These are phyloP conservation scores for Coemansia sp. DNA, from an alignment of 192 early-diverging fungal species.

Conservation along the genomic window DNA sequence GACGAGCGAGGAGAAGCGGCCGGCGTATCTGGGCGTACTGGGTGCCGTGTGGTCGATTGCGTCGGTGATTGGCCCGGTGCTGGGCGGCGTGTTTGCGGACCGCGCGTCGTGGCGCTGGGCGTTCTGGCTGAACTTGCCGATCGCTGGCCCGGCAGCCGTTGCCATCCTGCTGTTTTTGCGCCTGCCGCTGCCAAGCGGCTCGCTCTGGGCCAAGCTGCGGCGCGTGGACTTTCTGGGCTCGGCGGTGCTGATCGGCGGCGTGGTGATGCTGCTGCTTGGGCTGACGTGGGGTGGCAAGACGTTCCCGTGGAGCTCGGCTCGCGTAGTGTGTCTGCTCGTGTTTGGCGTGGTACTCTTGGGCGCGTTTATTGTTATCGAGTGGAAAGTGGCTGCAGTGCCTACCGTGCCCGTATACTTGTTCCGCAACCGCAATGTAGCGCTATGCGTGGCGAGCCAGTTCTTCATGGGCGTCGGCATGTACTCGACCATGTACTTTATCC, in stretches of 20 bases:
- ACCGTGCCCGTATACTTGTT: constrained; percentile 57
- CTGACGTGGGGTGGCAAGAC: constrained; percentile 75
- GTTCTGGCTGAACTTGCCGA: constrained; percentile 65
- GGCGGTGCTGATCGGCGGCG: constrained; percentile 54
- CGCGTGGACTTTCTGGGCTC: constrained; percentile 70
- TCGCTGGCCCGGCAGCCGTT: constrained; percentile 46
- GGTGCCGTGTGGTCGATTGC: constrained; percentile 58
- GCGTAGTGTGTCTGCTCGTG: constrained; percentile 72
- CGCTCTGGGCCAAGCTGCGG: constrained; percentile 50
- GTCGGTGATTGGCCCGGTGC: constrained; percentile 58
- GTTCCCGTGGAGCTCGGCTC: constrained; percentile 67
- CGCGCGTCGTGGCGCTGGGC: constrained; percentile 50
- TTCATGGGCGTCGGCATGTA: constrained; percentile 65
- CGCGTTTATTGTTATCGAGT: constrained; percentile 62
- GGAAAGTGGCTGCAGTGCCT: constrained; percentile 57
- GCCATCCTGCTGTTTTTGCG: constrained; percentile 48
- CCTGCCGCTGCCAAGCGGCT: constrained; percentile 39
- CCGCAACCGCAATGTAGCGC: constrained; percentile 52
- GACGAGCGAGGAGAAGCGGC: constrained; percentile 58
- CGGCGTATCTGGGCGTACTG: constrained; percentile 60
- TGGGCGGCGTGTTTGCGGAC: constrained; percentile 62
- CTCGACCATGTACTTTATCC: constrained; percentile 68
- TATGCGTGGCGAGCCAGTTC: constrained; percentile 60
- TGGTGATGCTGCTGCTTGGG: constrained; percentile 68
- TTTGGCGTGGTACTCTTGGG: constrained; percentile 55